Evolutionary conservation across 139 green algal species (phyloP).

Genomic region (Raphidocelis subcapitata): DNA sequence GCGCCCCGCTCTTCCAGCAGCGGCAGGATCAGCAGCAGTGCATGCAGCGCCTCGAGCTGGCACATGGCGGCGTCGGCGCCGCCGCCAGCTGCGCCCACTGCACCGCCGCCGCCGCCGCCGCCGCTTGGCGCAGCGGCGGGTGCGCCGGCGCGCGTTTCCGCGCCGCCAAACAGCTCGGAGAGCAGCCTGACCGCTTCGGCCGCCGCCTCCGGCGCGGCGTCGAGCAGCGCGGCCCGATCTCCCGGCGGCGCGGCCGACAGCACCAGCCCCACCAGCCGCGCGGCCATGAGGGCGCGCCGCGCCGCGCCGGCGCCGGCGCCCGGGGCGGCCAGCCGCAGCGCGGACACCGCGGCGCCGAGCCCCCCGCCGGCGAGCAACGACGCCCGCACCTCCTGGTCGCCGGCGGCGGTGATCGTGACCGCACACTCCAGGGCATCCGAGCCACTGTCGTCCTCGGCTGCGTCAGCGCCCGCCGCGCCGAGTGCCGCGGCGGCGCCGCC

Average conservation of each 20-base stretch:
- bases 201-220: neutral
- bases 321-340: neutral
- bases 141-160: neutral
- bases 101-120: conserved; percentile 7
- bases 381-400: neutral
- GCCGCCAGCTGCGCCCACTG: neutral
- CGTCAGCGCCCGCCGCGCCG: neutral
- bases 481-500: conserved; percentile 32
- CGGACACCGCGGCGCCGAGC: conserved; percentile 22
- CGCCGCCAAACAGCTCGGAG: conserved; percentile 4
- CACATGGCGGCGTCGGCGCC: conserved; percentile 29
- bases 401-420: conserved; percentile 7
- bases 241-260: neutral
- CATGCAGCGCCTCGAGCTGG: conserved; percentile 63
- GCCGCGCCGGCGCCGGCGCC: neutral
- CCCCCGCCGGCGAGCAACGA: conserved; percentile 7
- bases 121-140: conserved; percentile 1
- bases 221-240: neutral
- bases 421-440: conserved; percentile 61
- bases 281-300: neutral
- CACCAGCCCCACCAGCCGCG: conserved; percentile 16
- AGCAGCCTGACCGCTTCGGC: conserved; percentile 22
- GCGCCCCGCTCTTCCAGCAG: neutral
- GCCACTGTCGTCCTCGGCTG: neutral
- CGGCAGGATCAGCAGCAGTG: conserved; percentile 60